Evolutionary conservation across 441 rosid species (phyloP).

Genomic region (Erysimum pusillum): DNA sequence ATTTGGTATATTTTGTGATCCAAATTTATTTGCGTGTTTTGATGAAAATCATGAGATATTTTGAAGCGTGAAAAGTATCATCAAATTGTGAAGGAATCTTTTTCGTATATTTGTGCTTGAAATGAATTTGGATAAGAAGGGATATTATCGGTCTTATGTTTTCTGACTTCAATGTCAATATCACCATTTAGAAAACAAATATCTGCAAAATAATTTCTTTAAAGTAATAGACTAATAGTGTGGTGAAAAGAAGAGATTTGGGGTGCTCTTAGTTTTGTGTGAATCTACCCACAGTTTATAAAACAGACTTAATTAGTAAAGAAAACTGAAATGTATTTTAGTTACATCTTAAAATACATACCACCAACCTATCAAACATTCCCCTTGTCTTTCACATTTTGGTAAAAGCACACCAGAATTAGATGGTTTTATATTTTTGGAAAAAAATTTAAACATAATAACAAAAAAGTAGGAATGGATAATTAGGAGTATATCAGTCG

Average conservation of each 20-base stretch:
- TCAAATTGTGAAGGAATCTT: conserved; percentile 38
- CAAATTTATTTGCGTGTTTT: conserved; percentile 18
- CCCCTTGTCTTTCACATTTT: background rate
- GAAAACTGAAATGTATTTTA: conserved; percentile 16
- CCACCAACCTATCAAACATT: conserved; percentile 15
- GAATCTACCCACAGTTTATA: conserved; percentile 19
- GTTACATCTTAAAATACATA: background rate
- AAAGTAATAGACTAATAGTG: too few relatives aligned
- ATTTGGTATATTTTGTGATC: conserved; percentile 12
- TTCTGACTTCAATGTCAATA: background rate
- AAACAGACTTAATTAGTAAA: conserved; percentile 12
- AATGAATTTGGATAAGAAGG: conserved; percentile 37
- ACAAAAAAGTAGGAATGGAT: conserved; percentile 37
- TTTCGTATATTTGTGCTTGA: conserved; percentile 5
- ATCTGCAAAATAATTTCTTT: background rate
- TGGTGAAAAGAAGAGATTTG: background rate
- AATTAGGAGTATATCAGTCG: background rate
- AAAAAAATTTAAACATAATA: background rate
- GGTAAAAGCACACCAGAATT: conserved; percentile 16
- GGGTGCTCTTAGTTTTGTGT: conserved; percentile 26
- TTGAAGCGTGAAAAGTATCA: conserved; percentile 4
- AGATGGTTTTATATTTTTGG: background rate
- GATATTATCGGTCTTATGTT: background rate
- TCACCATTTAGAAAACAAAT: background rate
- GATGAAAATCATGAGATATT: conserved; percentile 28